A percentile compares a stretch with the other conserved stretches of the same genome.
Evolutionary conservation across 148 eudicot genomes (phyloP).

Genomic region (Beta vulgaris): DNA sequence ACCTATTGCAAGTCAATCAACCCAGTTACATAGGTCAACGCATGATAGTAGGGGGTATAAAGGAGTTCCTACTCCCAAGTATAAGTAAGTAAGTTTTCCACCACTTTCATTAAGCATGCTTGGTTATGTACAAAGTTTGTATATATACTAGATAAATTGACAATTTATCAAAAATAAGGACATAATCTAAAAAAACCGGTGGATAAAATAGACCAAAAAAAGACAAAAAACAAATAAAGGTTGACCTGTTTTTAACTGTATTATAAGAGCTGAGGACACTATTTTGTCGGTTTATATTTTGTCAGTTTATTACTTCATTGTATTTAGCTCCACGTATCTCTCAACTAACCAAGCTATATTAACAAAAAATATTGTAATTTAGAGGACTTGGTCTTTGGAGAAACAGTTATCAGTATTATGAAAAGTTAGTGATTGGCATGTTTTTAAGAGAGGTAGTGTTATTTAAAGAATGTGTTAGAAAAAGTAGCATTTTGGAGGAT

Average conservation of each 20-base stretch:
- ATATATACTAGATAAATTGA: no score
- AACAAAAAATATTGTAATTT: not conserved
- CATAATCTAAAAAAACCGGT: no score
- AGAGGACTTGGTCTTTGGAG: not conserved
- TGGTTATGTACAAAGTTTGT: not conserved
- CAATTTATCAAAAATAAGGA: no score
- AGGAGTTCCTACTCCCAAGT: no score
- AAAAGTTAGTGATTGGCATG: conserved; percentile 15
- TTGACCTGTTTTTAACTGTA: not conserved
- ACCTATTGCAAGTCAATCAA: no score
- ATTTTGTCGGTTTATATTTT: not conserved
- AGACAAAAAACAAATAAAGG: no score
- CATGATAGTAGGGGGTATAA: no score
- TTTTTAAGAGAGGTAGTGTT: not conserved
- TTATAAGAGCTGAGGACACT: not conserved
- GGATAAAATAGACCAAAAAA: no score
- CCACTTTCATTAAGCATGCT: no score
- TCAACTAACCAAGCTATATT: not conserved
- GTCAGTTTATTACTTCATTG: not conserved
- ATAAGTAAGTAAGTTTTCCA: no score
- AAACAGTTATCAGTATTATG: not conserved
- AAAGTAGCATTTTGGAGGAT: not conserved
- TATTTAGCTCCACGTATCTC: not conserved
- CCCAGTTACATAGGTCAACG: no score
- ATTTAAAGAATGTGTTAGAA: not conserved